Conservation (phyloP, 768 basidiomycete species). For the Obba rivulosa region DNA sequence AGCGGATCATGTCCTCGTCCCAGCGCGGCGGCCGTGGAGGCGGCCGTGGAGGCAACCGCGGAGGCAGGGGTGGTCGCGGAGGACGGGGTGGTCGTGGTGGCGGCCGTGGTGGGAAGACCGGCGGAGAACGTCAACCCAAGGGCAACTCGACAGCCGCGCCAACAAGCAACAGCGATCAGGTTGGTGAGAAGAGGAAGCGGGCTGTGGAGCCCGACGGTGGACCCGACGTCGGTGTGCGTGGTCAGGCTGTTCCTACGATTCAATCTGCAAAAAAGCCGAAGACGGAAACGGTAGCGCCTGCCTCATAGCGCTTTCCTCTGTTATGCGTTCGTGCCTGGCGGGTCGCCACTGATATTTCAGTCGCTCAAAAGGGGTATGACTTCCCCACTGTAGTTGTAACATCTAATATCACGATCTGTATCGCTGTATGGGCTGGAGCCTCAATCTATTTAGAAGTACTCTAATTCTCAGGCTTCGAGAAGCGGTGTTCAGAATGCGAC, state of each 20-base stretch:
- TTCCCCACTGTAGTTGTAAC: no score
- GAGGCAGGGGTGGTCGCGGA: constrained; percentile 33
- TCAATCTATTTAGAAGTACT: no score
- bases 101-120: constrained; percentile 28
- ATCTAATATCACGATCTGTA: no score
- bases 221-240: constrained; percentile 60
- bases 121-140: constrained; percentile 12
- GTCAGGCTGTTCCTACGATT: constrained; percentile 49
- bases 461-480: no score
- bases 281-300: constrained; percentile 19
- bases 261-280: constrained; percentile 37
- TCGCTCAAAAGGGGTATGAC: not conserved
- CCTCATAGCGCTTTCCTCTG: constrained; percentile 4
- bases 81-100: constrained; percentile 32
- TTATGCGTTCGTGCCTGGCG: not conserved
- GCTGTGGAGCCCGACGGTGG: constrained; percentile 77
- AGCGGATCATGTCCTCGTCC: constrained; percentile 36
- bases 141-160: constrained; percentile 5
- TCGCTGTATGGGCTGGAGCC: no score
- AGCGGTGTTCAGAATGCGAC: no score
- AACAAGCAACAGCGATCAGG: constrained; percentile 24
- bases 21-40: constrained; percentile 32
- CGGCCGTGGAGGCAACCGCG: constrained; percentile 42
- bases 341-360: not conserved
- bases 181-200: constrained; percentile 74